These are phyloP conservation scores for Polytrichum formosum DNA, from an alignment of 225 moss, liverwort and hornwort species.

Conservation along the genomic window DNA sequence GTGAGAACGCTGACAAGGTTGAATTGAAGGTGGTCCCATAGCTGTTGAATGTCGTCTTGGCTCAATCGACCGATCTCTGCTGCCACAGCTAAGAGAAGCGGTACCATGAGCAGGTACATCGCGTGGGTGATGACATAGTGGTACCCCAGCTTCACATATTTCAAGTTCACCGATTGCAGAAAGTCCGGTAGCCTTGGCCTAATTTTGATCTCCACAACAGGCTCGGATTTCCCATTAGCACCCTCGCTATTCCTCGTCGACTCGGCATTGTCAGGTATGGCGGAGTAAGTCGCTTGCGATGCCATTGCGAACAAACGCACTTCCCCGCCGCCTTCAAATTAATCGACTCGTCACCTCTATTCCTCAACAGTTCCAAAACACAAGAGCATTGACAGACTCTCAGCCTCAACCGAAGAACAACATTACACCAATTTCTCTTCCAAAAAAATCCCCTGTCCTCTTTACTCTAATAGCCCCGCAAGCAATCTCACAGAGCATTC, in stretches of 20 bases:
- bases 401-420: too few relatives aligned
- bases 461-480: too few relatives aligned
- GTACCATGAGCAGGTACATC: slow-evolving; percentile 34
- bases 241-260: not conserved
- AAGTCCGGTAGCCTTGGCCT: slow-evolving; percentile 52
- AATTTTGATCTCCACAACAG: slow-evolving; percentile 42
- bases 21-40: slow-evolving; percentile 53
- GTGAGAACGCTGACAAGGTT: slow-evolving; percentile 48
- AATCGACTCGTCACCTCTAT: too few relatives aligned
- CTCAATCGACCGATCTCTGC: slow-evolving; percentile 44
- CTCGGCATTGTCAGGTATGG: not conserved
- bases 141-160: slow-evolving; percentile 51
- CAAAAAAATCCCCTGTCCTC: too few relatives aligned
- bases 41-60: slow-evolving; percentile 37
- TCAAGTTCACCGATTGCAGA: slow-evolving; percentile 53
- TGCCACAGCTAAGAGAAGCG: slow-evolving; percentile 43
- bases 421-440: too few relatives aligned
- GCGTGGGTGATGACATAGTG: slow-evolving; percentile 55
- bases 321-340: not conserved
- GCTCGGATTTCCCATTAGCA: not conserved
- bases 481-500: too few relatives aligned
- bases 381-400: too few relatives aligned
- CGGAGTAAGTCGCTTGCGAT: not conserved
- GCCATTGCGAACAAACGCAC: not conserved
- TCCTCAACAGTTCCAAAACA: too few relatives aligned